Evolutionary conservation across 768 basidiomycete species (phyloP).

Genomic region (Tricholoma saponaceum): DNA sequence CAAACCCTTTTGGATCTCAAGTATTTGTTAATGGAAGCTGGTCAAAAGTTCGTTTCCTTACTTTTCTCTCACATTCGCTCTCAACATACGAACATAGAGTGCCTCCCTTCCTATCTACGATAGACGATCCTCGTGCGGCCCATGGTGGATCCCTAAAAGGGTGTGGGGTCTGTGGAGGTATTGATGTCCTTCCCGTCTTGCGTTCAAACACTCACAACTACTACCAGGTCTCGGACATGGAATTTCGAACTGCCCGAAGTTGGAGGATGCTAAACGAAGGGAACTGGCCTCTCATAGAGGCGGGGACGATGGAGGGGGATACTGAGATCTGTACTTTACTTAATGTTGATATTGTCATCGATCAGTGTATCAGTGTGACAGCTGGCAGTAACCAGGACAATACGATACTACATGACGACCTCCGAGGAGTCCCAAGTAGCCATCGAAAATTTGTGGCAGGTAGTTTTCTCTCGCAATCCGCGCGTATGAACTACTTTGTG

Average conservation of each 20-base stretch:
- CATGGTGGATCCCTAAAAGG: constrained; percentile 79
- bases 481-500: background rate
- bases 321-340: constrained; percentile 9
- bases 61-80: background rate
- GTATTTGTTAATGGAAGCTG: constrained; percentile 94
- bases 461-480: background rate
- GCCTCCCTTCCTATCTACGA: constrained; percentile 83
- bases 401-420: too few relatives aligned
- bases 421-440: too few relatives aligned
- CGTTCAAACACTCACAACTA: constrained; percentile 1
- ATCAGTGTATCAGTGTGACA: background rate
- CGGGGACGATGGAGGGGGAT: constrained; percentile 59
- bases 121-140: constrained; percentile 86
- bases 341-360: background rate
- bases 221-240: constrained; percentile 85
- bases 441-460: background rate
- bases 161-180: constrained; percentile 95
- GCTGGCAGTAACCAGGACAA: too few relatives aligned
- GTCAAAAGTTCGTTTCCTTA: constrained; percentile 65
- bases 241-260: constrained; percentile 93
- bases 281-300: constrained; percentile 86
- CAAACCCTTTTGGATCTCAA: constrained; percentile 96
- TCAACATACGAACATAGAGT: constrained; percentile 48
- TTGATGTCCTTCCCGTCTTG: constrained; percentile 9
- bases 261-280: constrained; percentile 89